A percentile compares a stretch with the other conserved stretches of the same genome.
phyloP scores from a whole-genome alignment of 1,139 yeast genomes.

The Wickerhamiella infanticola region DNA sequence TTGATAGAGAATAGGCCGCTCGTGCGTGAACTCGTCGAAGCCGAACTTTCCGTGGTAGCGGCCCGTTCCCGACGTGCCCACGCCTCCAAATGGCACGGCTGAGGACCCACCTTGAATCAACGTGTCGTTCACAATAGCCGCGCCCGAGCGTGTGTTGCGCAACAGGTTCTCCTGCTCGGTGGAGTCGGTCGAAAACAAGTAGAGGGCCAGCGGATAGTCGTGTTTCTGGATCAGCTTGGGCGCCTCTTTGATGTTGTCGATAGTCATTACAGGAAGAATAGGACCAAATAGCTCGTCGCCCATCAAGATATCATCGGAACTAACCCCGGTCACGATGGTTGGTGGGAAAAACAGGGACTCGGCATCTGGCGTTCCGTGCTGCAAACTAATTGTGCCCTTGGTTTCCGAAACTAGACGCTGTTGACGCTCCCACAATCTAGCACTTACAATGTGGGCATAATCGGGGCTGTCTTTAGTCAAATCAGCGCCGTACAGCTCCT shows the following conservation, averaged over 20 bases:
- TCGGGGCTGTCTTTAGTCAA: conserved; percentile 23
- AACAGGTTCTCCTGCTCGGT: conserved; percentile 38
- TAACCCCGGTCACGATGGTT: conserved; percentile 47
- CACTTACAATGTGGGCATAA: conserved; percentile 51
- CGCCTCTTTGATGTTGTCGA: conserved; percentile 34
- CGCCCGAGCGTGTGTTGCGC: conserved; percentile 56
- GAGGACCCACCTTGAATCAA: conserved; percentile 54
- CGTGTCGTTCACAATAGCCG: conserved; percentile 56
- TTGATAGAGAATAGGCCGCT: conserved; percentile 53
- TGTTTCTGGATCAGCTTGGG: conserved; percentile 37
- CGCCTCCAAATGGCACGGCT: conserved; percentile 85
- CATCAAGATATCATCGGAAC: conserved; percentile 60
- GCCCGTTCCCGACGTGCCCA: conserved; percentile 65
- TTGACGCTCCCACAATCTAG: conserved; percentile 41
- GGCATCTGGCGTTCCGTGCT: conserved; percentile 35
- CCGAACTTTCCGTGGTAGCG: conserved; percentile 65
- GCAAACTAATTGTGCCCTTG: conserved; percentile 41
- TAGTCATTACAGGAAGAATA: conserved; percentile 55
- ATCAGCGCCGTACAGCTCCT: conserved; percentile 32
- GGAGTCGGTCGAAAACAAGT: conserved; percentile 49
- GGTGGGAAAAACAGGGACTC: conserved; percentile 49
- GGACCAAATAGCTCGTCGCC: conserved; percentile 74
- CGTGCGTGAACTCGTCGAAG: conserved; percentile 60
- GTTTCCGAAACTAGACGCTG: conserved; percentile 33
- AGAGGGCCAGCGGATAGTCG: conserved; percentile 82